Conservation (phyloP, 225 moss, liverwort and hornwort species). For the Pseudoscleropodium purum region DNA sequence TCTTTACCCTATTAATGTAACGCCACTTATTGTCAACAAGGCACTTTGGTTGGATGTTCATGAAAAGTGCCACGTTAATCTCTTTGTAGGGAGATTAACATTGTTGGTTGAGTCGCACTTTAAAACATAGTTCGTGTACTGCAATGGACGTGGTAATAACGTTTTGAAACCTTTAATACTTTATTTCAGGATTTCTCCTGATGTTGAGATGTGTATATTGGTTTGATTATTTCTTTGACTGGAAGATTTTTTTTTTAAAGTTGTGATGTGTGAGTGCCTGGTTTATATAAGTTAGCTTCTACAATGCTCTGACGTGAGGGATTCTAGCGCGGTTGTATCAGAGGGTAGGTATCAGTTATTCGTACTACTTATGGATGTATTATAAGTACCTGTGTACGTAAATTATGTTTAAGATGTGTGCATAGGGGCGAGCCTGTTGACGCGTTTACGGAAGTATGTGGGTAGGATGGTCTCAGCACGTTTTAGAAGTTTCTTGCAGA, state of each 20-base stretch:
- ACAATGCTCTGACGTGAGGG: background rate
- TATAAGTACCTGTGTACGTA: background rate
- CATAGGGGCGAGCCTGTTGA: background rate
- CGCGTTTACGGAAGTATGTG: background rate
- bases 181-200: background rate
- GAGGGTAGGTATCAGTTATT: background rate
- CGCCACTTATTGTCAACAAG: background rate
- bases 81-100: background rate
- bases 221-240: background rate
- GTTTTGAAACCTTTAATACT: background rate
- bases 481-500: background rate
- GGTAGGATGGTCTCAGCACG: background rate
- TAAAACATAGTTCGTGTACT: background rate
- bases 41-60: background rate
- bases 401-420: background rate
- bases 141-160: background rate
- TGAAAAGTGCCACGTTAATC: background rate
- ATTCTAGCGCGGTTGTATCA: background rate
- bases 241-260: background rate
- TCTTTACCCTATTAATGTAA: background rate
- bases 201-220: background rate
- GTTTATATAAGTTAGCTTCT: background rate
- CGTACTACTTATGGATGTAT: background rate
- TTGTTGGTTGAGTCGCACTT: background rate
- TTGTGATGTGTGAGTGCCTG: background rate